phyloP scores from a whole-genome alignment of 2,329 filamentous ascomycete genomes.

The Pseudocercospora vitis region DNA sequence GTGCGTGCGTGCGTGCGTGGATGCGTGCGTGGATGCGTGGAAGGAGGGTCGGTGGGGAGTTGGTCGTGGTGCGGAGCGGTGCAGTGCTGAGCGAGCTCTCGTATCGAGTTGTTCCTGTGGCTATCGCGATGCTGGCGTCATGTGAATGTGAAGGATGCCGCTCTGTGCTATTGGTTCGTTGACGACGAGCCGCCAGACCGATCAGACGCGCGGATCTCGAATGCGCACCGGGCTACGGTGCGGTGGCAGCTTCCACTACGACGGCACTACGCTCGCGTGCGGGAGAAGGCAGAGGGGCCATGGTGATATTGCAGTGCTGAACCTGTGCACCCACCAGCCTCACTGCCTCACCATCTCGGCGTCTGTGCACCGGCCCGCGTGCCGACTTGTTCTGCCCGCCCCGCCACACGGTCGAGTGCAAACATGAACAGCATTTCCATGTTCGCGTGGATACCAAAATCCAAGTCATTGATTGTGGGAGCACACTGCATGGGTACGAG shows the following conservation, averaged over 20 bases:
- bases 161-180: constrained; percentile 5
- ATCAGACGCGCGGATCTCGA: not conserved
- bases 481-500: too few species aligned
- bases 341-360: not conserved
- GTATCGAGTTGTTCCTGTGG: not conserved
- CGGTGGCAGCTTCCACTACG: not conserved
- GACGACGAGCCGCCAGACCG: not conserved
- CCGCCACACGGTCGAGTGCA: too few species aligned
- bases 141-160: constrained; percentile 10
- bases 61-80: not conserved
- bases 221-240: not conserved
- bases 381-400: too few species aligned
- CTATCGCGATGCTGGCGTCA: constrained; percentile 11
- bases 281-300: not conserved
- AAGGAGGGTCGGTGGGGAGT: too few species aligned
- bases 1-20: constrained; percentile 4
- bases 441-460: too few species aligned
- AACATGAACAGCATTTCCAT: too few species aligned
- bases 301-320: not conserved
- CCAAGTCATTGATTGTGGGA: too few species aligned
- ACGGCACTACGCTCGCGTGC: not conserved
- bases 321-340: too few species aligned
- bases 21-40: too few species aligned
- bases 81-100: too few species aligned
- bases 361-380: too few species aligned